These are phyloP conservation scores for Cyclocybe cylindracea DNA, from an alignment of 768 basidiomycete genomes.

Conservation along the genomic window DNA sequence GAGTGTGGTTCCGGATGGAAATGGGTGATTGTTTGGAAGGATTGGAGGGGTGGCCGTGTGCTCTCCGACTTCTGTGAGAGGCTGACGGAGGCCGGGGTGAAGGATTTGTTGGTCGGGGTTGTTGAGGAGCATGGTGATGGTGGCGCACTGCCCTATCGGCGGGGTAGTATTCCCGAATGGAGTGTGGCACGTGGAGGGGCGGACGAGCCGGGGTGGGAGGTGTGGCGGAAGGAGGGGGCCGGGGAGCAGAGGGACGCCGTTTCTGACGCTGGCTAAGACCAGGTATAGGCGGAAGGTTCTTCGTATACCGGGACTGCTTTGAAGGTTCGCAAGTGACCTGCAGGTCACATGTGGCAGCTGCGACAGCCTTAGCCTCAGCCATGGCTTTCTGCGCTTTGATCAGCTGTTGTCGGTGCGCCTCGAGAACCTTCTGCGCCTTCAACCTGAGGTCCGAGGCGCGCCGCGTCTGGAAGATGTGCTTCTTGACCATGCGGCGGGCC, in stretches of 20 bases:
- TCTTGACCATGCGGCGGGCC: constrained; percentile 1
- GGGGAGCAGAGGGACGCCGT: neutral
- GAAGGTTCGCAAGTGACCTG: neutral
- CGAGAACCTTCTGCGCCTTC: neutral
- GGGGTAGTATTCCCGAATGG: too few relatives aligned
- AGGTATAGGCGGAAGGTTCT: constrained; percentile 8
- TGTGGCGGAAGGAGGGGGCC: too few relatives aligned
- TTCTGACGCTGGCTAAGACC: constrained; percentile 2
- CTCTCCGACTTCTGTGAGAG: too few relatives aligned
- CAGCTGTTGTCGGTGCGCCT: neutral
- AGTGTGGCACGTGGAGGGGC: too few relatives aligned
- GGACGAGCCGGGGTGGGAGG: too few relatives aligned
- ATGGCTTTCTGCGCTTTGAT: neutral
- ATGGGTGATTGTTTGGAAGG: too few relatives aligned
- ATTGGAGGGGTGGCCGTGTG: too few relatives aligned
- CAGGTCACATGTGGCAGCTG: neutral
- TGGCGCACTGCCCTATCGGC: too few relatives aligned
- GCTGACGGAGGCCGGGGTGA: too few relatives aligned
- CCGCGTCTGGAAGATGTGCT: neutral
- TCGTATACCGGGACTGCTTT: neutral
- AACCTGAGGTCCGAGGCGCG: neutral
- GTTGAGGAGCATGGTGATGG: too few relatives aligned
- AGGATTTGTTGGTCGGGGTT: too few relatives aligned
- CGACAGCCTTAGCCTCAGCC: neutral
- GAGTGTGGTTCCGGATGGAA: too few relatives aligned